Percentiles rank a stretch among this genome's conserved stretches.
Conservation (phyloP, 441 rosid genomes). For the Manihot esculenta region DNA sequence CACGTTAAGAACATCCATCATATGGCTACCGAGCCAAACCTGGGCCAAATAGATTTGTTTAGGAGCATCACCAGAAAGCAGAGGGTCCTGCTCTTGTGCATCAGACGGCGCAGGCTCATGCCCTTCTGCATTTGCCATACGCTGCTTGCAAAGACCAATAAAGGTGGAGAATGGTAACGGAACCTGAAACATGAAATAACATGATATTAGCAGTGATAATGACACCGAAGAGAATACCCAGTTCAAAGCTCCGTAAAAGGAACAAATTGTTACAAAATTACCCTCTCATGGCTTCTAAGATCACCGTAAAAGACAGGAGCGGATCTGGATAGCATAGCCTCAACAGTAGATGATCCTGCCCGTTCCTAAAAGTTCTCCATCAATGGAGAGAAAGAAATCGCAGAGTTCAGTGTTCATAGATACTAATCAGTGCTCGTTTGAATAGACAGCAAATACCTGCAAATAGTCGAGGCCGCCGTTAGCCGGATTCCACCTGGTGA, state of each 20-base stretch:
- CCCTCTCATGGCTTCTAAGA: constrained; percentile 90
- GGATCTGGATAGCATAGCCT: constrained; percentile 70
- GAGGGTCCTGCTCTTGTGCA: constrained; percentile 30
- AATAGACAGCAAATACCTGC: constrained; percentile 38
- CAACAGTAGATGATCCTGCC: constrained; percentile 61
- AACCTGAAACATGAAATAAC: constrained; percentile 42
- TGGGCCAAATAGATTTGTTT: constrained; percentile 76
- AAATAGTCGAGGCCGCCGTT: constrained; percentile 76
- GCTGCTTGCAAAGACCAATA: constrained; percentile 59
- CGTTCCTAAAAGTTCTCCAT: constrained; percentile 42
- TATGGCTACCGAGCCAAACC: constrained; percentile 34
- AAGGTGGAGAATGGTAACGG: constrained; percentile 72
- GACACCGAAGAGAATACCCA: constrained; percentile 6
- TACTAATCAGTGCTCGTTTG: neutral
- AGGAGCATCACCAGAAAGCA: constrained; percentile 40
- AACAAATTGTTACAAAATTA: constrained; percentile 23
- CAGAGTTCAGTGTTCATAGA: neutral
- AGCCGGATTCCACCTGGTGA: constrained; percentile 65
- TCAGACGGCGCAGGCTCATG: constrained; percentile 23
- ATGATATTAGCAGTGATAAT: neutral
- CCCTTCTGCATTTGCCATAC: constrained; percentile 31
- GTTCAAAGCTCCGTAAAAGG: no score
- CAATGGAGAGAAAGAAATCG: neutral
- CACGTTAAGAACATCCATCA: neutral
- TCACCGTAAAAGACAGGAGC: constrained; percentile 87